Evolutionary conservation across 768 basidiomycete genomes (phyloP), one percentile per base, ranked within the genome.

Genomic region (Gloeophyllum trabeum): DNA sequence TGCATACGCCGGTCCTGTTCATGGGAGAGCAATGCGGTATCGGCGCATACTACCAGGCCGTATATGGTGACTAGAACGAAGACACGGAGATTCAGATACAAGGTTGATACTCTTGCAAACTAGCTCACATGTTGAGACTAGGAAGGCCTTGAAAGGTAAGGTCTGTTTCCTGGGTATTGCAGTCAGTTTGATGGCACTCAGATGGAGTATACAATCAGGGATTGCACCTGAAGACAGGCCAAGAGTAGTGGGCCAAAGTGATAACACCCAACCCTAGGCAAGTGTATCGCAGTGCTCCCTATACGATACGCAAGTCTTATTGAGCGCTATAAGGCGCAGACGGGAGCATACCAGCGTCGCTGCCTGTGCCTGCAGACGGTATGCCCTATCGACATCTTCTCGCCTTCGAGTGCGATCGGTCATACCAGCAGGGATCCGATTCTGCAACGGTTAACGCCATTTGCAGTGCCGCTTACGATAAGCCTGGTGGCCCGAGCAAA

Each of bases 101-200:
- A 23, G 30, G 5, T n/a, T 10, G 5, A 14, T 13, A 14, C 19
- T 21, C 24, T 34, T 36, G 43, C 46, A 35, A 22, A 38, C 23
- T 22, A 32, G 13, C 76, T 50, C 53, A 88, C 87, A 77, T 43
- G 75, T 71, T 23, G 78, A 76, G 5, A 88, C 71, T 4, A 91
- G 61, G 56, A 87, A 91, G 1, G 71, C 76, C 58, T 92, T 92
- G 67, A 89, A 76, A 3, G 83, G 74, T 16, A 87, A 66, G 0
- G 85, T 83, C 58, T 89, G 88, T 18, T 81, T 76, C 48, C 88
- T 89, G 47, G 38, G 43, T 32, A 32, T 19, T 30, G 24, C 41
- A 19, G 24, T n/a, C n/a, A n/a, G n/a, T n/a, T n/a, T n/a, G n/a
- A n/a, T n/a, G n/a, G n/a, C n/a, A n/a, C n/a, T n/a, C n/a, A n/a